Evolutionary conservation across 805 yeast species (phyloP), one percentile per base, ranked within the genome.

Genomic region (Debaryomyces tyrocola): DNA sequence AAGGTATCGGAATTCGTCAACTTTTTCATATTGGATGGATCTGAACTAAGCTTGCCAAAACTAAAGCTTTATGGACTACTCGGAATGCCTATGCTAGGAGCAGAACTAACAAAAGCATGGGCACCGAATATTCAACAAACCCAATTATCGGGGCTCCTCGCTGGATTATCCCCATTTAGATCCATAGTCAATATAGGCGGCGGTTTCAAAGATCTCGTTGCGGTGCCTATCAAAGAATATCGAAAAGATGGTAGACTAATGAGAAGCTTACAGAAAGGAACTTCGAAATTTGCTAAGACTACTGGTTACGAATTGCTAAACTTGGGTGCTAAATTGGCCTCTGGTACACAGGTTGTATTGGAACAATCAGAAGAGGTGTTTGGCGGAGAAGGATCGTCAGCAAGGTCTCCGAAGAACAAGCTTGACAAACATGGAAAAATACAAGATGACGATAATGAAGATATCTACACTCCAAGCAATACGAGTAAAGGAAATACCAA

Each of bases 1-100:
- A 90, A 85, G 50, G 80, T 90, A 0, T 83, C 86, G 2, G 97
- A 92, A 61, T 78, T 94, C 43, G 83, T 90, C 79, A 94, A 94
- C 61, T 80, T 94, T 51, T 91, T 94, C 65, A 84, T 85, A 6
- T 73, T 94, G 33, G 97, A 92, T 58, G 97, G 90, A 34, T 87
- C 97, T 0, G 82, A 79, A 34, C 78, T 94, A 59, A 73, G 76
- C 0, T 67, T 94, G 50, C 79, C 80, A 48, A 77, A 79, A 14
- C 77, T 84, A 1, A 77, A 77, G 1, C 58, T 91, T 3, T 83
- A 86, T 65, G 99, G 98, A 0, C 65, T 90, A 0, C 72, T 82
- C 14, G 97, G 98, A 0, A 80, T 86, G 55, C 78, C 84, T 0
- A 77, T 78, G 29, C 59, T 94, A 11, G 78, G 81, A 6, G 57